Conservation (phyloP, 805 yeast genomes). For the Candida ipomoeae region DNA sequence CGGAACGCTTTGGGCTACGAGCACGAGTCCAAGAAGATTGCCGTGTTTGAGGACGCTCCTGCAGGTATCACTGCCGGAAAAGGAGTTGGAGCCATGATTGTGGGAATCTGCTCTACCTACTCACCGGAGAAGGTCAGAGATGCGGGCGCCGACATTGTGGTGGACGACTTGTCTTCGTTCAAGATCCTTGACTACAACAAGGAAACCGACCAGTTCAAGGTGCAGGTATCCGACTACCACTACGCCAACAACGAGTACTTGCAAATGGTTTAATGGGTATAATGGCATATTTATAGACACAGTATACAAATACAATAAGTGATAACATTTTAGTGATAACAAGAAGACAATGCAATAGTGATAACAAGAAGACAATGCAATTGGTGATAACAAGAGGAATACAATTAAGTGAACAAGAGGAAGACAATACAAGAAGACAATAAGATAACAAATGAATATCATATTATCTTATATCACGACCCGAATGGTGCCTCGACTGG, state of each 20-base stretch:
- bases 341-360: too few relatives aligned
- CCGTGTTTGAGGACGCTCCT: slow-evolving; percentile 86
- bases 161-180: slow-evolving; percentile 64
- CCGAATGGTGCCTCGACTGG: too few relatives aligned
- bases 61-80: slow-evolving; percentile 83
- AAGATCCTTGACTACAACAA: slow-evolving; percentile 50
- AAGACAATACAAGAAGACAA: too few relatives aligned
- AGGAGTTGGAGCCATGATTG: slow-evolving; percentile 76
- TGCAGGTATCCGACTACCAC: slow-evolving; percentile 37
- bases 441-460: too few relatives aligned
- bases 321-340: too few relatives aligned
- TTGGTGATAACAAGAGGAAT: too few relatives aligned
- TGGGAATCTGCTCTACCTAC: slow-evolving; percentile 81
- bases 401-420: too few relatives aligned
- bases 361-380: too few relatives aligned
- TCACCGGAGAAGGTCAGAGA: slow-evolving; percentile 62
- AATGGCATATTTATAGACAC: slow-evolving; percentile 3
- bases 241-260: slow-evolving; percentile 41
- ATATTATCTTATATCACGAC: too few relatives aligned
- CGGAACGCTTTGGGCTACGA: slow-evolving; percentile 43
- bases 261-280: slow-evolving; percentile 14
- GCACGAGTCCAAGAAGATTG: slow-evolving; percentile 35
- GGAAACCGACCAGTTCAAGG: slow-evolving; percentile 42
- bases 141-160: slow-evolving; percentile 80
- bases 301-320: neutral